Evolutionary conservation across 1,139 yeast genomes (phyloP), one percentile per base, ranked within the genome.

Genomic region (Zygotorulaspora mrakii): DNA sequence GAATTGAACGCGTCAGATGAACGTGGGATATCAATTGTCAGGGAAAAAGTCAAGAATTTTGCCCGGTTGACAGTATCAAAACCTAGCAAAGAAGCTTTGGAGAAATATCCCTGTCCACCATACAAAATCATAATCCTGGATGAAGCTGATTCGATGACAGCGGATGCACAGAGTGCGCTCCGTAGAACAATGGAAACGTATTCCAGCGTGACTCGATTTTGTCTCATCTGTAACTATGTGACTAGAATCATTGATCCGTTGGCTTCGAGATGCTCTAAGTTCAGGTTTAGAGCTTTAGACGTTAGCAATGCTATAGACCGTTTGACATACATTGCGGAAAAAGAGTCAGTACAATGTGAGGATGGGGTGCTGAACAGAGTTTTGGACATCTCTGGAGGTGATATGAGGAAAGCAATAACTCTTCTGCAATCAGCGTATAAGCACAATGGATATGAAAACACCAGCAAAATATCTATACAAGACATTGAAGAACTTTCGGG

Each of bases 101-200:
- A 69, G 27, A 73, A 79, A 11, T 87, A 87, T 61, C 96, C 97
- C 1, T 91, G 97, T 60, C 96, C 96, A 1, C 96, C 96, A 5
- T 89, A 83, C 64, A 89, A 89, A 60, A 82, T 84, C 53, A 77
- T 69, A 40, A 83, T 87, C 34, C 65, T 89, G 40, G 97, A 91
- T 66, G 98, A 91, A 64, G 98, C 98, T 0, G 98, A 91, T 62
- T 85, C 95, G 13, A 91, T 91, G 98, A 91, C 98, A n/a, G 78
- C 85, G 34, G 98, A 91, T 63, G 98, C 98, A 0, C 98, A 91
- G 61, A 76, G 91, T 34, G 98, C 98, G 0, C 69, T 91, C 46
- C 77, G 98, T 66, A 76, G 98, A 63, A 91, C 96, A 2, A 91
- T 91, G 96, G 99, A 91, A 61, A 86, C 83, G 5, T 91, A 88